Base-by-base conservation (phyloP, 805 yeast species). In the Schwanniomyces polymorphus region DNA sequence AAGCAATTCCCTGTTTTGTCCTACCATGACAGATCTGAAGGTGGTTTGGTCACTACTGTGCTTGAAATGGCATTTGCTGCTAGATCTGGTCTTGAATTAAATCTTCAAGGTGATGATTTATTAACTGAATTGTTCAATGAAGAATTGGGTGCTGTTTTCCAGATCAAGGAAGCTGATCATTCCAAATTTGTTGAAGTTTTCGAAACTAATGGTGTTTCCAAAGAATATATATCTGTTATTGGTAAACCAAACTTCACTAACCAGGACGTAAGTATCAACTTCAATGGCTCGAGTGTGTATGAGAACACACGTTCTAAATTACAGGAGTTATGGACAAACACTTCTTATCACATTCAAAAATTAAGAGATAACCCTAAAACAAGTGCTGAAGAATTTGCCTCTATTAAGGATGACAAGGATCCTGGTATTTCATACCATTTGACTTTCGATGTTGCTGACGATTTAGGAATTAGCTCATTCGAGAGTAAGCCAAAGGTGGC, bases 41-140 rank as follows among this genome's bases (percentile, higher is more conserved):
- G 99, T 79, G 99, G 99, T 63, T 75, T 92, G 61, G 72, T 91
- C 48, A 84, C 87, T 38, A 85, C 98, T 8, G 74, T 88, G 40
- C 72, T 86, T 38, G 99, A 94, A 74, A 94, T 94, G 98, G 96
- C 97, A 0, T 94, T 94, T 72, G 97, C 98, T 39, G 91, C 92
- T 27, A 84, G 97, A 73, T 80, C 83, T 44, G 99, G 99, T 53
- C 64, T 91, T 48, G 78, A 83, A 44, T 70, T 91, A 45, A 64
- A 70, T 31, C 50, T 85, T 33, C 58, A 62, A 16, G 64, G 71
- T 9, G 74, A 72, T 23, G 79, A 76, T 50, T 68, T 74, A 10
- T 73, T 83, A 45, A 68, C 85, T 11, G 74, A 77, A 28, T 73
- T 91, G 59, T 94, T 94, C 77, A 86, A 85, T 63, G 99, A 94